These are phyloP conservation scores for Seminavis robusta DNA, from an alignment of 108 stramenopile genomes.

Conservation along the genomic window DNA sequence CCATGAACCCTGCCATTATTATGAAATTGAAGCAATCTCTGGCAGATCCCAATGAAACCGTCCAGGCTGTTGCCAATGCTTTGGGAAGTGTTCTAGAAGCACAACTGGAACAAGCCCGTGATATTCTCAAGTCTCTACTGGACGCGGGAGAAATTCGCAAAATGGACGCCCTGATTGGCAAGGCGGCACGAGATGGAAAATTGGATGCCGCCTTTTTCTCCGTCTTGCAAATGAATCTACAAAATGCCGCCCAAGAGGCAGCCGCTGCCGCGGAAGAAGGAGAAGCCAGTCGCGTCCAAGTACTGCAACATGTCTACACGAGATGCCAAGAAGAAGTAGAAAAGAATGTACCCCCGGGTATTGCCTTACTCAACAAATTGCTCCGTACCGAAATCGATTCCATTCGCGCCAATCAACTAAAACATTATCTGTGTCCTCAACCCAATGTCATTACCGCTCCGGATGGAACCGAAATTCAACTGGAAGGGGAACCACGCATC, in stretches of 20 bases:
- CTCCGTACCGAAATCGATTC: constrained; percentile 66
- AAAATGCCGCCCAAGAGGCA: constrained; percentile 50
- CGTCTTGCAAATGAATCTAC: constrained; percentile 73
- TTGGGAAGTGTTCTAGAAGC: constrained; percentile 51
- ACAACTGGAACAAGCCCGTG: constrained; percentile 48
- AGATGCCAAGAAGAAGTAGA: constrained; percentile 87
- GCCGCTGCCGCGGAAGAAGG: constrained; percentile 22
- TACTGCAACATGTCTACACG: constrained; percentile 82
- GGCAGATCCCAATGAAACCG: constrained; percentile 6
- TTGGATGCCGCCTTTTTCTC: constrained; percentile 82
- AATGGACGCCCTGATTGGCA: constrained; percentile 76
- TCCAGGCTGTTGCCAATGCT: constrained; percentile 31
- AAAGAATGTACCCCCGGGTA: constrained; percentile 69
- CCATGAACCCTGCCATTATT: constrained; percentile 27
- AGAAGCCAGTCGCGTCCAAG: constrained; percentile 41
- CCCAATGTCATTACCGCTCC: constrained; percentile 62
- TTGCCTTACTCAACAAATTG: constrained; percentile 79
- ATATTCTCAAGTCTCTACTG: constrained; percentile 47
- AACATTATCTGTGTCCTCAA: constrained; percentile 73
- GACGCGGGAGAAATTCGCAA: constrained; percentile 81
- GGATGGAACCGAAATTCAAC: constrained; percentile 65
- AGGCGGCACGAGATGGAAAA: constrained; percentile 62
- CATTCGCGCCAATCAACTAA: constrained; percentile 72
- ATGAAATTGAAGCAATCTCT: constrained; percentile 32
- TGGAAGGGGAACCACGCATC: constrained; percentile 30